Percentiles rank a stretch among this genome's conserved stretches.
Conservation (phyloP, 73 alveolate species). For the Paramecium sexaurelia region DNA sequence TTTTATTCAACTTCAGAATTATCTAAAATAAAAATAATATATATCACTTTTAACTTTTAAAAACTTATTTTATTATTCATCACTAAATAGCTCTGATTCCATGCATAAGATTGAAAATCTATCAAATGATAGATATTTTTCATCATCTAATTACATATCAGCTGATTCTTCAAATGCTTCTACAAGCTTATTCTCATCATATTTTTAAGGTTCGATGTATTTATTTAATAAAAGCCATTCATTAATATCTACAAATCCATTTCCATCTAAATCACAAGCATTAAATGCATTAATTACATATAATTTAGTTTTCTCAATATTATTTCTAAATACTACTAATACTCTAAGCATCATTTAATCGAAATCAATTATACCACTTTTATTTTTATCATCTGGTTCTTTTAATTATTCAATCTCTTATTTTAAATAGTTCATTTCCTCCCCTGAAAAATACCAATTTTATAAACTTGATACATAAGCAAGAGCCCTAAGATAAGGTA, state of each 20-base stretch:
- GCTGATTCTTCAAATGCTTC: conserved; percentile 57
- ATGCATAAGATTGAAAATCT: conserved; percentile 59
- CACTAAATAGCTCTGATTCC: conserved; percentile 60
- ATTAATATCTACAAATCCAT: conserved; percentile 45
- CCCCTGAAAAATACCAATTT: background rate
- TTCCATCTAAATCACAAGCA: conserved; percentile 68
- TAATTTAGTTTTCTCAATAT: conserved; percentile 47
- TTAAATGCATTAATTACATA: conserved; percentile 59
- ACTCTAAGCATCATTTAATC: conserved; percentile 54
- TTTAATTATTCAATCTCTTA: conserved; percentile 49
- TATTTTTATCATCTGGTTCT: conserved; percentile 52
- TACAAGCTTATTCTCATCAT: conserved; percentile 51
- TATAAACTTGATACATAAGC: conserved; percentile 13
- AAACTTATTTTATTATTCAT: conserved; percentile 47
- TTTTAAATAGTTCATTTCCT: conserved; percentile 46
- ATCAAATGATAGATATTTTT: conserved; percentile 67
- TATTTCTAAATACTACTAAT: background rate
- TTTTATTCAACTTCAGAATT: conserved; percentile 11
- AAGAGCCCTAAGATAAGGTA: conserved; percentile 55
- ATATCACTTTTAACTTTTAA: conserved; percentile 33
- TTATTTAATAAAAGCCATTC: conserved; percentile 64
- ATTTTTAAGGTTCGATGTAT: conserved; percentile 55
- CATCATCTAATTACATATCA: conserved; percentile 56
- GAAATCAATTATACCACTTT: conserved; percentile 59
- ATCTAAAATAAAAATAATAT: background rate